Evolutionary conservation across 345 rosid genomes (phyloP).

Genomic region (Bruguiera gymnorhiza): DNA sequence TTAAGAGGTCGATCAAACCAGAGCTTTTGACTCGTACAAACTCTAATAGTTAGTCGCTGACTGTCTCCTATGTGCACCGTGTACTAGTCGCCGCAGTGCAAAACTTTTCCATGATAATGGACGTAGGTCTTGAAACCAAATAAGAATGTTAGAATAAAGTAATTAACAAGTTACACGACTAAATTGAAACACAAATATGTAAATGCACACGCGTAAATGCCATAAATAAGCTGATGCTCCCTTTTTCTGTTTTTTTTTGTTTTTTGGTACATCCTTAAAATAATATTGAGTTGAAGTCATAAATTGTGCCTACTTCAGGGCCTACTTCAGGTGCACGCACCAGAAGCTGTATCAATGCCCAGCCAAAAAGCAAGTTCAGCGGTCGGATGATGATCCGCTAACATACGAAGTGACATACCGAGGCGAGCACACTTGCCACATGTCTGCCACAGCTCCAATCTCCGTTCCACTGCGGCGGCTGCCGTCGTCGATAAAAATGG

Average conservation of each 20-base stretch:
- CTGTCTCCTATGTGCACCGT: background rate
- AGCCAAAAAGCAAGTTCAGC: conserved; percentile 88
- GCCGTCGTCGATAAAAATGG: background rate
- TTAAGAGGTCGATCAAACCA: too few relatives aligned
- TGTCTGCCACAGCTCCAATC: conserved; percentile 51
- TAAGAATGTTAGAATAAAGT: too few relatives aligned
- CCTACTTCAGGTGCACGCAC: conserved; percentile 83
- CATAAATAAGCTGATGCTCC: too few relatives aligned
- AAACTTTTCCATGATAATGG: background rate
- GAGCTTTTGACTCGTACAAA: conserved; percentile 18
- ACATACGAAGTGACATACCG: conserved; percentile 61
- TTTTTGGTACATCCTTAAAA: too few relatives aligned
- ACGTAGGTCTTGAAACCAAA: too few relatives aligned
- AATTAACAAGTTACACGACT: too few relatives aligned
- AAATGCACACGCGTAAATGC: too few relatives aligned
- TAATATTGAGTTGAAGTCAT: background rate
- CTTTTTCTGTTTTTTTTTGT: too few relatives aligned
- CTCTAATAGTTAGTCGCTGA: background rate
- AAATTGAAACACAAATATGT: too few relatives aligned
- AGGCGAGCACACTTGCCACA: conserved; percentile 69
- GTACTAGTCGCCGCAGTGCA: too few relatives aligned
- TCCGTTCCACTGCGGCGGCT: conserved; percentile 22
- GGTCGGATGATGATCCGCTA: conserved; percentile 58
- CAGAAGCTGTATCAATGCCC: conserved; percentile 73
- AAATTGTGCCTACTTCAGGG: conserved; percentile 34